Percentiles rank a stretch among this genome's conserved stretches.
phyloP scores from a whole-genome alignment of 495 filamentous ascomycete genomes.

The Margaritispora aquatica region DNA sequence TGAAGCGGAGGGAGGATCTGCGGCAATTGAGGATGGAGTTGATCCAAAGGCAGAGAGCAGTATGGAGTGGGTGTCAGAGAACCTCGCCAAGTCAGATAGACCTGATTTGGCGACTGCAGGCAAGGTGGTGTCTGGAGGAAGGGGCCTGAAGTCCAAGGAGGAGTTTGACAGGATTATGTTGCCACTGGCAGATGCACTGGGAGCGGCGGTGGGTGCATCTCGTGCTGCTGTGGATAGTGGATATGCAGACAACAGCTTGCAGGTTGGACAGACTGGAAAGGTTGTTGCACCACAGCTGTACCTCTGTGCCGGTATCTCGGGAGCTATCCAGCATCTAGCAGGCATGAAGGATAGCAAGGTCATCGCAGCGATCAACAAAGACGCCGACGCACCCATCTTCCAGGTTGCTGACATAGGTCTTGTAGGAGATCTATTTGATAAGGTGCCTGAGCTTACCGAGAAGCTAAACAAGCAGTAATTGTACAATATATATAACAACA shows the following conservation, averaged over 20 bases:
- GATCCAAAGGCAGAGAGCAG: slow-evolving; percentile 65
- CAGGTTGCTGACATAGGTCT: slow-evolving; percentile 95
- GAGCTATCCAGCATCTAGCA: slow-evolving; percentile 96
- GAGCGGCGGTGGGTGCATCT: slow-evolving; percentile 90
- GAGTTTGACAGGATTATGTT: slow-evolving; percentile 91
- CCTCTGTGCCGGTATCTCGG: slow-evolving; percentile 90
- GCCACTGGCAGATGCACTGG: slow-evolving; percentile 84
- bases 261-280: slow-evolving; percentile 98
- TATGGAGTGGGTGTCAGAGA: slow-evolving; percentile 90
- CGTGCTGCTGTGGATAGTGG: slow-evolving; percentile 94
- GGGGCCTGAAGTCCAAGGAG: slow-evolving; percentile 93
- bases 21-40: slow-evolving; percentile 55
- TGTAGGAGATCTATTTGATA: slow-evolving; percentile 91
- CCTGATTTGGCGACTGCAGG: slow-evolving; percentile 88
- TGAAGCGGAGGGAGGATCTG: slow-evolving; percentile 45
- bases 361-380: slow-evolving; percentile 98
- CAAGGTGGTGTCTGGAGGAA: slow-evolving; percentile 88
- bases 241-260: slow-evolving; percentile 98
- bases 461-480: slow-evolving; percentile 73
- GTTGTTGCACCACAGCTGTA: slow-evolving; percentile 96
- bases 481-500: slow-evolving; percentile 11
- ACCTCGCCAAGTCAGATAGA: slow-evolving; percentile 85
- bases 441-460: slow-evolving; percentile 92
- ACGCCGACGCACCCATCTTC: slow-evolving; percentile 94
- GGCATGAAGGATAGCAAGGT: slow-evolving; percentile 99